A percentile compares a stretch with the other conserved stretches of the same genome.
These are phyloP conservation scores for Neopestalotiopsis sp. DNA, from an alignment of 2,329 filamentous ascomycete genomes.

Conservation along the genomic window DNA sequence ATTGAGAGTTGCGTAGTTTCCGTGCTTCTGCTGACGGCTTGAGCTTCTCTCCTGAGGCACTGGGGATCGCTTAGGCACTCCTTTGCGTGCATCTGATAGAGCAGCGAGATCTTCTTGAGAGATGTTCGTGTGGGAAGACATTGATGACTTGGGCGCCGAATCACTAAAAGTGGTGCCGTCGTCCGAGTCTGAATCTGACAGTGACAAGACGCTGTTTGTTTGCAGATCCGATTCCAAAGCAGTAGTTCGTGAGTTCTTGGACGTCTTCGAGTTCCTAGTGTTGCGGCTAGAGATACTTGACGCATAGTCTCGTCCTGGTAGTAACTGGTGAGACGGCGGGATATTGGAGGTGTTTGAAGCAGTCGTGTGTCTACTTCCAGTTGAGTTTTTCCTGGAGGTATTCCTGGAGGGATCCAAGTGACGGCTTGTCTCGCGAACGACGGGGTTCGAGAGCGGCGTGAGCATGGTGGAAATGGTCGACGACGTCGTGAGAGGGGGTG, in stretches of 20 bases:
- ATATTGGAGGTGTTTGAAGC: slow-evolving; percentile 30
- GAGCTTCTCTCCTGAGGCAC: slow-evolving; percentile 25
- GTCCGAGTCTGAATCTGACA: slow-evolving; percentile 62
- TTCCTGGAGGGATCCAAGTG: slow-evolving; percentile 25
- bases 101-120: slow-evolving; percentile 27
- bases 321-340: slow-evolving; percentile 30
- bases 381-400: slow-evolving; percentile 29
- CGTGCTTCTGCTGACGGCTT: slow-evolving; percentile 41
- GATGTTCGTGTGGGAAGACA: slow-evolving; percentile 35
- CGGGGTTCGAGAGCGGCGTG: slow-evolving; percentile 28
- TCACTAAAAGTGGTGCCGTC: slow-evolving; percentile 47
- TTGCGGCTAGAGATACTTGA: slow-evolving; percentile 61
- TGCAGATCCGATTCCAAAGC: slow-evolving; percentile 54
- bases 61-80: slow-evolving; percentile 24
- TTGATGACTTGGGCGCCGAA: slow-evolving; percentile 36
- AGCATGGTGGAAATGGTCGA: slow-evolving; percentile 27
- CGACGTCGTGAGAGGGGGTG: slow-evolving; percentile 21
- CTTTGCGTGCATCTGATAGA: slow-evolving; percentile 23
- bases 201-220: slow-evolving; percentile 59
- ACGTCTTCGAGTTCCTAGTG: slow-evolving; percentile 60
- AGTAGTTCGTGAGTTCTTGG: slow-evolving; percentile 54
- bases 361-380: slow-evolving; percentile 31
- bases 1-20: slow-evolving; percentile 45
- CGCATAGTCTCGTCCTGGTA: slow-evolving; percentile 45
- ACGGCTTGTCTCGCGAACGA: slow-evolving; percentile 21